These are phyloP conservation scores for Aspergillus homomorphus DNA, from an alignment of 495 filamentous ascomycete species.

Conservation along the genomic window DNA sequence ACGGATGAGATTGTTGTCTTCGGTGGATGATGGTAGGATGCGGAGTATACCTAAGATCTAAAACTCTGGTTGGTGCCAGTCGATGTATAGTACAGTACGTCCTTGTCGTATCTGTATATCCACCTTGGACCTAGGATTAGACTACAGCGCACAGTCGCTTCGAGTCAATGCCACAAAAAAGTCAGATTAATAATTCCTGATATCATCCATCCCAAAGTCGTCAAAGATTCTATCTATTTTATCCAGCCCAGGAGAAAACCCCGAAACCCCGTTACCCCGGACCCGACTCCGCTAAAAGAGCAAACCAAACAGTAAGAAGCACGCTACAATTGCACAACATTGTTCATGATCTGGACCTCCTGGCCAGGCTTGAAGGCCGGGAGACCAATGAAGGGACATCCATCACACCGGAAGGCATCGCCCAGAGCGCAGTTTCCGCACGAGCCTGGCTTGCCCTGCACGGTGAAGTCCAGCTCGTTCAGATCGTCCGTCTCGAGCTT, in stretches of 20 bases:
- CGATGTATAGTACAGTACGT: too few relatives aligned
- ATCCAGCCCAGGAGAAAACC: neutral
- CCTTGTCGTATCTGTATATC: too few relatives aligned
- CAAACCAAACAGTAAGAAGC: neutral
- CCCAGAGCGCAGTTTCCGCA: conserved; percentile 92
- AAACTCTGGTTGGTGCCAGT: too few relatives aligned
- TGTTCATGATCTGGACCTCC: conserved; percentile 81
- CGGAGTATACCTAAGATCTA: too few relatives aligned
- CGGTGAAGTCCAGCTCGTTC: conserved; percentile 84
- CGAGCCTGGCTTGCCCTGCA: conserved; percentile 88
- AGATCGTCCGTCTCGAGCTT: conserved; percentile 80
- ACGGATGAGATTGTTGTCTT: too few relatives aligned
- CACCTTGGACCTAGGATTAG: too few relatives aligned
- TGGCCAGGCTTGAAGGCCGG: conserved; percentile 96
- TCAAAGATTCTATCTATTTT: conserved; percentile 6
- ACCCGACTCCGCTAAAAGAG: conserved; percentile 3
- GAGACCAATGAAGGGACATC: conserved; percentile 89
- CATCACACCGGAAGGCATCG: conserved; percentile 60
- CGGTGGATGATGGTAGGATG: too few relatives aligned
- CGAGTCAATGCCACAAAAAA: too few relatives aligned
- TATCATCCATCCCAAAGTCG: too few relatives aligned
- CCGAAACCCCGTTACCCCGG: neutral
- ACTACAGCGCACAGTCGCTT: too few relatives aligned
- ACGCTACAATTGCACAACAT: conserved; percentile 74
- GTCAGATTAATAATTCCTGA: too few relatives aligned